A percentile compares a stretch with the other conserved stretches of the same genome.
Evolutionary conservation across 371 early-diverging fungal genomes (phyloP).

Genomic region (Apophysomyces ossiformis): DNA sequence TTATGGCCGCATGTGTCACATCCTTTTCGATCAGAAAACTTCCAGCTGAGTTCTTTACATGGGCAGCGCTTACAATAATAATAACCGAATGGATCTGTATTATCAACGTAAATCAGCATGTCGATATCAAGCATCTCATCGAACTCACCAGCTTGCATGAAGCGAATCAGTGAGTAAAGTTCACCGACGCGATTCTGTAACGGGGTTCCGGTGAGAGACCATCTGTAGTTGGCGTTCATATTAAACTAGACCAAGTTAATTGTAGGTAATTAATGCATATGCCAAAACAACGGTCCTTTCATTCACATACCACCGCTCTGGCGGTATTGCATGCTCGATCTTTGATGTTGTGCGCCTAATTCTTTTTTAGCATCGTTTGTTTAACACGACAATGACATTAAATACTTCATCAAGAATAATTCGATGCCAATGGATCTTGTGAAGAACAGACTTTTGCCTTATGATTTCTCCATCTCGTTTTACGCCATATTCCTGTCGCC

Average conservation of each 20-base stretch:
- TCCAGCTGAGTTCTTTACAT: conserved; percentile 86
- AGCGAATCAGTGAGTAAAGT: conserved; percentile 95
- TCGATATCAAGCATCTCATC: conserved; percentile 4
- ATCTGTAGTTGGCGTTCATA: conserved; percentile 75
- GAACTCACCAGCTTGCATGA: conserved; percentile 59
- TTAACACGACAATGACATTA: background rate
- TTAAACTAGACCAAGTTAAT: conserved; percentile 59
- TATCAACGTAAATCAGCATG: background rate
- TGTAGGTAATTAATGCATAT: background rate
- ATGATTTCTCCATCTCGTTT: conserved; percentile 56
- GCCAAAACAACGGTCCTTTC: background rate
- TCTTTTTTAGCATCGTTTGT: background rate
- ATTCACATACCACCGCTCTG: conserved; percentile 68
- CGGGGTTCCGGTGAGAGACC: conserved; percentile 97
- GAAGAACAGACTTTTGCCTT: conserved; percentile 74
- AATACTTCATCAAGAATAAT: conserved; percentile 85
- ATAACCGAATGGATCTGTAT: conserved; percentile 70
- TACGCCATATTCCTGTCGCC: conserved; percentile 78
- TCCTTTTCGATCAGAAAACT: conserved; percentile 61
- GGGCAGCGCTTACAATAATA: conserved; percentile 90
- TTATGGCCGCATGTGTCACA: conserved; percentile 84
- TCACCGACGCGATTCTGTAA: conserved; percentile 98
- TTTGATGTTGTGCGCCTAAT: conserved; percentile 92
- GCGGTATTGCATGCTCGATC: conserved; percentile 92
- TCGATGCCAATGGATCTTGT: conserved; percentile 82